Base-by-base conservation (phyloP, 371 early-diverging fungal species). In the Syncephalastrum sp. region DNA sequence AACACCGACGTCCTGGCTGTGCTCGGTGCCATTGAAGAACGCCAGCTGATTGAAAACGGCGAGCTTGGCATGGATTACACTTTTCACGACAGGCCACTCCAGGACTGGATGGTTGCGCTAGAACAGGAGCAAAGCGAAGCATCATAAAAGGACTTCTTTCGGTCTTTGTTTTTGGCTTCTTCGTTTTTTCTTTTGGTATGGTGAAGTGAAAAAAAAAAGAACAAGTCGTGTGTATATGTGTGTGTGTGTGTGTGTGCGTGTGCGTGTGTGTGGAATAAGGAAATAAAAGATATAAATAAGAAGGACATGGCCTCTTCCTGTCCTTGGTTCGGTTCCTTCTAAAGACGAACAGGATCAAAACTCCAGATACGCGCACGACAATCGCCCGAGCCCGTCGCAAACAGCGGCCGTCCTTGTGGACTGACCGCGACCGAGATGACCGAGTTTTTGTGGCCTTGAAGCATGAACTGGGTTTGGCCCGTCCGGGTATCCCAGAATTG, bases 361-460 rank as follows among this genome's bases (percentile, higher is more conserved):
- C 88, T 86, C 98, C 98, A 98, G 52, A 97, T 84, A 56, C 97
- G 83, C 16, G 96, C 96, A 56, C 91, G 84, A 61, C 85, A 88
- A 79, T 98, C 98, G 42, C 98, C 98, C 19, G 93, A 91, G 17
- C 96, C 98, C 10, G 98, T 97, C 10, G 97, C 97, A 79, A 98
- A 93, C 60, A 93, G 72, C 13, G 87, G 87, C 41, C 89, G 62
- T 47, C 73, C 91, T 1, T 73, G 77, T 0, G 93, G 92, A 54
- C 91, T 89, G 56, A 95, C 68, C 3, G 96, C 94, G 21, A 97
- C 92, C 12, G 89, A 89, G 51, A 98, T 96, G n/a, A 98, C 97
- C 54, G 96, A 95, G 73, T 97, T 97, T 74, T 96, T 95, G 69
- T 98, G 99, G 44, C 99, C 99, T 68, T 93, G 94, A 59, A 98